A percentile compares a stretch with the other conserved stretches of the same genome.
Evolutionary conservation across 1,284 basidiomycete species (phyloP).

Genomic region (Irpex sp.): DNA sequence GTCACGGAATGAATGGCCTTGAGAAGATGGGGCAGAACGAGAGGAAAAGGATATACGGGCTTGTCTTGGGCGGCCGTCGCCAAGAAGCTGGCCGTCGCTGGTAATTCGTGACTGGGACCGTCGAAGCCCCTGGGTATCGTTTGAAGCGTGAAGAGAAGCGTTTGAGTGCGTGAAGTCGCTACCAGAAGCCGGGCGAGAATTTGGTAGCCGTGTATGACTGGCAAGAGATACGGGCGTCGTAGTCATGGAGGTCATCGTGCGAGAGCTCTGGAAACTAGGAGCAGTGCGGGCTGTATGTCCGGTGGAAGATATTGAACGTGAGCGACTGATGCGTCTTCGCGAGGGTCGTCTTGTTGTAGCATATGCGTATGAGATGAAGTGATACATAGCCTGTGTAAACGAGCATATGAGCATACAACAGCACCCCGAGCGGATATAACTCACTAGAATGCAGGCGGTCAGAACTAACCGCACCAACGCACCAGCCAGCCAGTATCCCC

Average conservation of each 20-base stretch:
- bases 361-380: conserved; percentile 29
- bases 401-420: neutral
- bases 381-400: conserved; percentile 31
- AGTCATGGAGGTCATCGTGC: conserved; percentile 18
- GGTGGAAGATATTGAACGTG: conserved; percentile 16
- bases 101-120: conserved; percentile 8
- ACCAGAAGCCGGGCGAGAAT: conserved; percentile 8
- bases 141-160: conserved; percentile 1
- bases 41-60: neutral
- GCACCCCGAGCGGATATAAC: conserved; percentile 22
- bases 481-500: conserved; percentile 48
- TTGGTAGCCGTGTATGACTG: conserved; percentile 2
- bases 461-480: conserved; percentile 45
- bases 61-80: neutral
- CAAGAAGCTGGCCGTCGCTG: neutral
- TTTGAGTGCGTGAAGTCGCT: conserved; percentile 15
- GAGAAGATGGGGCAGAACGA: neutral
- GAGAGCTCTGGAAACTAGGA: conserved; percentile 19
- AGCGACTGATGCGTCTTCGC: conserved; percentile 23
- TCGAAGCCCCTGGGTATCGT: conserved; percentile 6
- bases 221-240: conserved; percentile 18
- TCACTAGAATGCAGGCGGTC: conserved; percentile 45
- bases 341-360: conserved; percentile 20
- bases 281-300: conserved; percentile 11
- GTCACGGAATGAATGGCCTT: conserved; percentile 3